Evolutionary conservation across 2,329 filamentous ascomycete genomes (phyloP), one percentile per base, ranked within the genome.

Genomic region (Colletotrichum cordylinicola): DNA sequence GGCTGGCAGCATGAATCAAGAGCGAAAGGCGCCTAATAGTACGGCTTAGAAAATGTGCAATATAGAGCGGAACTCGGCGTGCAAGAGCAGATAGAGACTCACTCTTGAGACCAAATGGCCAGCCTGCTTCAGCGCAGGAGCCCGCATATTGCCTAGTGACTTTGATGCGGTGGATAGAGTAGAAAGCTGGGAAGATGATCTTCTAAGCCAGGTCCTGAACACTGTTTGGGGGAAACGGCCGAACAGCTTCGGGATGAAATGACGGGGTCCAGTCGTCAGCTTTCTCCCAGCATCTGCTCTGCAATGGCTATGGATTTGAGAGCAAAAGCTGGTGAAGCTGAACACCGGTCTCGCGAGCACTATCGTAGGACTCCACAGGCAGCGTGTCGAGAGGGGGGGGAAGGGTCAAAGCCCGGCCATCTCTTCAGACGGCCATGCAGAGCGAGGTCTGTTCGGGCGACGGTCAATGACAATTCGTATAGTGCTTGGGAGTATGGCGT

Each of bases 371-470:
- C 43, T 21, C n/a, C n/a, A 48, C 48, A 62, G 56, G 39, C 62
- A 61, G 69, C 39, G 69, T 73, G 21, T 72, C 56, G 18, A 67
- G 69, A 67, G 70, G 33, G 29, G 8, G 61, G 43, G 55, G 18
- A 29, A 58, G 56, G 73, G 73, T 75, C 73, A 75, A 73, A 75
- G 69, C 69, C 70, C 55, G 43, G 56, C 56, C 73, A 75, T 75
- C 43, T 67, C 73, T 67, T 75, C 69, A 73, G 73, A 73, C 55
- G 55, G 33, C 73, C 73, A 72, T 67, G 16, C 39, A n/a, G n/a
- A 21, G 35, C n/a, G 69, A 55, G 10, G 65, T 62, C 24, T 55
- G 69, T 43, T 67, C 29, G 39, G 9, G 43, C 16, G 8, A 29
- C 31, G 24, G 27, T 27, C 56, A 68, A 27, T 24, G 35, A 31